Evolutionary conservation across 2,329 filamentous ascomycete genomes (phyloP), one percentile per base, ranked within the genome.

Genomic region (Diplodia sapinea): DNA sequence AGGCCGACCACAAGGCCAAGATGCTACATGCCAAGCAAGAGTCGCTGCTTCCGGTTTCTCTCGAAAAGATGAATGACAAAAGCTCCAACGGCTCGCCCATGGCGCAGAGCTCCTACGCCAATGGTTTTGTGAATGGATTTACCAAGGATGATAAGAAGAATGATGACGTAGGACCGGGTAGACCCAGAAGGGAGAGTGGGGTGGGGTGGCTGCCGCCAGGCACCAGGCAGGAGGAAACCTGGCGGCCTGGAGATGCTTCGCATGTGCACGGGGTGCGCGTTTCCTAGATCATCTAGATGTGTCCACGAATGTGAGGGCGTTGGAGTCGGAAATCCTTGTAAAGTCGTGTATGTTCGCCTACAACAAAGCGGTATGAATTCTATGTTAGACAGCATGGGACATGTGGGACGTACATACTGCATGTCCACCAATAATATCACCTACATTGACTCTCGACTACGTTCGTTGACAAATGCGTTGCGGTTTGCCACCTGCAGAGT

Each of bases 161-260:
- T 64, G 85, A 89, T 69, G 85, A 87, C 33, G 79, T 50, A 79
- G 40, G 80, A 80, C n/a, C 75, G 20, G 74, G 76, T 36, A 77
- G 79, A 68, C 73, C 80, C 43, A 77, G 80, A 57, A 78, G 77
- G 50, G 72, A 76, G 49, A 82, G 79, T 65, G 77, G 74, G 67
- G 74, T 75, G 47, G 77, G 79, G 29, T 94, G 91, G 88, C 80
- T 96, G 68, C 86, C 91, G 20, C 89, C 90, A 0, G 92, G 93
- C 8, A 96, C 92, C 1, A 93, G 88, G 75, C 91, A 94, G 77
- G 91, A 96, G 77, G 91, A 93, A 63, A 96, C 92, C 2, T 97
- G 93, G 94, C 49, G 66, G 38, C 66, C 57, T 20, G 59, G 66
- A 29, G 66, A 68, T 23, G 50, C 54, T 7, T 61, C 56, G 33